Base-by-base conservation (phyloP, 73 alveolate genomes). In the Blepharisma japonicum region DNA sequence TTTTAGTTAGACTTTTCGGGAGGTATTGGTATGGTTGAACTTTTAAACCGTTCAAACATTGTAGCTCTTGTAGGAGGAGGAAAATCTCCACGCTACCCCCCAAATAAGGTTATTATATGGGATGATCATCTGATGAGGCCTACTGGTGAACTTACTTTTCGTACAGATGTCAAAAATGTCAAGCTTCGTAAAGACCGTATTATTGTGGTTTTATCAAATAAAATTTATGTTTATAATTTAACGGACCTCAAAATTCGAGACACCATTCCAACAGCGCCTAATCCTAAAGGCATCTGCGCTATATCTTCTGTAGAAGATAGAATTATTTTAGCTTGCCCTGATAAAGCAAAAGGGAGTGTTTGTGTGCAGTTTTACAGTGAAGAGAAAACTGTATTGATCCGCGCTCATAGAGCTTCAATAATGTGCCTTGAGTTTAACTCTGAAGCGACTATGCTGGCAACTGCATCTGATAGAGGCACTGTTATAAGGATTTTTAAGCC, bases 61-160 rank as follows among this genome's bases (percentile, higher is more conserved):
- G 78, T 96, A 20, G 99, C 97, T 6, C 77, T 96, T 48, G 98
- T 96, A 55, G 99, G 99, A 11, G 98, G 98, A 7, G 99, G 98
- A 25, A 79, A 85, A 50, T 80, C 77, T 14, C 98, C 98, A 21
- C 89, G 91, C 77, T 96, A 78, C 85, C 95, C 97, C 32, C 87
- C 86, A 77, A 93, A 86, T 71, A 86, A 93, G 71, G 92, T 95
- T 20, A 66, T 91, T 71, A 86, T 96, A 9, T 96, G 98, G 98
- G 99, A 96, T 77, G 99, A 95, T 81, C 88, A 92, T 61, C 87
- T 83, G 84, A 74, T 80, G 68, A 91, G 91, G 83, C 77, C 94
- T 77, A 88, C 90, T 42, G 96, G 96, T 6, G 98, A 95, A 83
- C 79, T 97, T 78, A 89, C 89, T 81, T 94, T 95, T 85, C 89